Evolutionary conservation across 176 grass and related monocot genomes (phyloP).

Genomic region (Aechmea fasciata): DNA sequence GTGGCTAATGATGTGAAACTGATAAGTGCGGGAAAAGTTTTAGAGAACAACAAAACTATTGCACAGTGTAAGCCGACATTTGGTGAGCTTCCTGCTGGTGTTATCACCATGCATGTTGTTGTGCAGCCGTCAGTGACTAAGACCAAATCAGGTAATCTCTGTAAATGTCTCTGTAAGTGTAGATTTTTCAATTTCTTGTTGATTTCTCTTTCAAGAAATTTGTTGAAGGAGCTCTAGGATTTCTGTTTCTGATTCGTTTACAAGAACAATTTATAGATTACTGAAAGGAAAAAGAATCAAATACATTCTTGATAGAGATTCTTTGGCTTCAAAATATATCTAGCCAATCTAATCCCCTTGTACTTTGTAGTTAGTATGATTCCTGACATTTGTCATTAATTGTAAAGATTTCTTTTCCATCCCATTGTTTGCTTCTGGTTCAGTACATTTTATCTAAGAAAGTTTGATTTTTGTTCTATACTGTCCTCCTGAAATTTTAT

Average conservation of each 20-base stretch:
- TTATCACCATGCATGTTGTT: constrained; percentile 38
- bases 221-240: background rate
- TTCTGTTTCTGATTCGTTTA: background rate
- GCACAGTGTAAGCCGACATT: constrained; percentile 34
- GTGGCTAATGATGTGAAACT: constrained; percentile 38
- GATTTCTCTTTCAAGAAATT: background rate
- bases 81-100: constrained; percentile 34
- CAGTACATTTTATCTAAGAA: background rate
- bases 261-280: background rate
- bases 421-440: background rate
- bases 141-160: constrained; percentile 31
- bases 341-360: background rate
- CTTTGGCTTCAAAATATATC: background rate
- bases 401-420: background rate
- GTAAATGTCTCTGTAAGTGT: background rate
- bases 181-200: background rate
- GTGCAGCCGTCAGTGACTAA: constrained; percentile 36
- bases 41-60: constrained; percentile 36
- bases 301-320: background rate
- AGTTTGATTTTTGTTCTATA: background rate
- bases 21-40: constrained; percentile 30
- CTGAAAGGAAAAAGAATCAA: background rate
- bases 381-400: background rate
- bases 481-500: background rate
- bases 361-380: background rate